These are phyloP conservation scores for Cicer pinnatifidum DNA, from an alignment of 306 rosid genomes.

Conservation along the genomic window DNA sequence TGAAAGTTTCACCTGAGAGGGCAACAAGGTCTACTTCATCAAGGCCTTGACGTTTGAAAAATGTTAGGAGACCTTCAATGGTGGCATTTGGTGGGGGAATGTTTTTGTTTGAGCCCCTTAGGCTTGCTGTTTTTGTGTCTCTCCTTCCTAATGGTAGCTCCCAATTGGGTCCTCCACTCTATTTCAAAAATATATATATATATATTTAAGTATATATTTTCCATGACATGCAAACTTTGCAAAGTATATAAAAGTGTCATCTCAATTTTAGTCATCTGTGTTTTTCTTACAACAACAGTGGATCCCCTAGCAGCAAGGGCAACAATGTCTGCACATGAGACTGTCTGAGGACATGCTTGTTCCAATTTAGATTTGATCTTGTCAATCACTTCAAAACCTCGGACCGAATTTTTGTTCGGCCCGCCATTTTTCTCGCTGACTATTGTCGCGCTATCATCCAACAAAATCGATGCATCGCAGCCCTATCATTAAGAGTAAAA, in stretches of 20 bases:
- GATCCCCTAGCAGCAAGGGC: constrained; percentile 87
- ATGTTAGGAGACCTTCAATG: constrained; percentile 54
- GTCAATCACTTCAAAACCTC: constrained; percentile 83
- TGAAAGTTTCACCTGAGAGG: constrained; percentile 62
- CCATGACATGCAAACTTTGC: not conserved
- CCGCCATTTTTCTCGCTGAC: constrained; percentile 67
- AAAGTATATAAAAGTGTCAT: not conserved
- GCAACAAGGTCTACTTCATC: constrained; percentile 79
- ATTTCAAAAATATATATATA: constrained; percentile 34
- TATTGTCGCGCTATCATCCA: constrained; percentile 61
- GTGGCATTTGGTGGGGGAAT: constrained; percentile 82
- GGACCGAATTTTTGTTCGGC: constrained; percentile 74
- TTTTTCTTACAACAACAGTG: constrained; percentile 60
- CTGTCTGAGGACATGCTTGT: constrained; percentile 71
- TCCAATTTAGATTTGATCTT: constrained; percentile 76
- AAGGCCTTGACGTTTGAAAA: constrained; percentile 83
- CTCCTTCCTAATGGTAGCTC: constrained; percentile 81
- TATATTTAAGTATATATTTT: not conserved
- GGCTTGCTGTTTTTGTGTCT: constrained; percentile 75
- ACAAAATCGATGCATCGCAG: constrained; percentile 75
- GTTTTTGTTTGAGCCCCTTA: constrained; percentile 65
- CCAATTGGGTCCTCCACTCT: constrained; percentile 95
- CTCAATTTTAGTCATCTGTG: not conserved
- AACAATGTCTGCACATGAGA: constrained; percentile 86
- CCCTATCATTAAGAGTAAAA: constrained; percentile 53